phyloP scores from a whole-genome alignment of 805 yeast genomes.

The Kazachstania kunashirensis region DNA sequence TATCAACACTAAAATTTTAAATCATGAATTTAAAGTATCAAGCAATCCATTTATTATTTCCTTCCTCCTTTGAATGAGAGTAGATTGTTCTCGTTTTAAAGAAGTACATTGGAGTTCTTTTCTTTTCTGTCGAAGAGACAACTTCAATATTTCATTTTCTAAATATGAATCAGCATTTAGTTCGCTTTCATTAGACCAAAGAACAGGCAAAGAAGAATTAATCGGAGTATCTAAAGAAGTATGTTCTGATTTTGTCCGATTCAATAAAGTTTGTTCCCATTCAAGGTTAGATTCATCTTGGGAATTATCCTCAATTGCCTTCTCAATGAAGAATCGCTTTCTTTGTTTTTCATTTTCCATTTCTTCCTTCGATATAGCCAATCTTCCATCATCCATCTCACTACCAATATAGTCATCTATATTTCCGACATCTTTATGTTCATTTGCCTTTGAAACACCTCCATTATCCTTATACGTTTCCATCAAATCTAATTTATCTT shows the following conservation, averaged over 20 bases:
- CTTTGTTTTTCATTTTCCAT: conserved; percentile 3
- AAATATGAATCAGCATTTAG: conserved; percentile 1
- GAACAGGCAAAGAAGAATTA: no score
- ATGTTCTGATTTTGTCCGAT: conserved; percentile 2
- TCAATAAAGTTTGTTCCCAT: conserved; percentile 15
- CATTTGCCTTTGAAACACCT: conserved; percentile 8
- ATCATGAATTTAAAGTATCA: no score
- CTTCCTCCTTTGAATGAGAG: neutral
- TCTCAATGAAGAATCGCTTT: conserved; percentile 14
- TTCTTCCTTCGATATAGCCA: conserved; percentile 19
- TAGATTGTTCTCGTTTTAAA: conserved; percentile 3
- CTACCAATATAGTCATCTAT: conserved; percentile 8
- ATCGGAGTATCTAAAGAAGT: neutral
- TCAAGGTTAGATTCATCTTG: conserved; percentile 1
- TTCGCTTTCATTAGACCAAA: conserved; percentile 4
- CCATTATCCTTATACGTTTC: conserved; percentile 16
- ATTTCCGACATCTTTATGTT: conserved; percentile 7
- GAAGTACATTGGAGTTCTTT: conserved; percentile 7
- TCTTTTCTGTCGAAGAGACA: conserved; percentile 6
- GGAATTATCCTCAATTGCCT: conserved; percentile 12
- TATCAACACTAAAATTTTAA: no score
- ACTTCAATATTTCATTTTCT: conserved; percentile 2
- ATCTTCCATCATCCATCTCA: conserved; percentile 21
- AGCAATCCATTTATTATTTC: neutral
- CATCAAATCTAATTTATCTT: conserved; percentile 21